Evolutionary conservation across 495 filamentous ascomycete genomes (phyloP).

Genomic region (Aspergillus funiculosus): DNA sequence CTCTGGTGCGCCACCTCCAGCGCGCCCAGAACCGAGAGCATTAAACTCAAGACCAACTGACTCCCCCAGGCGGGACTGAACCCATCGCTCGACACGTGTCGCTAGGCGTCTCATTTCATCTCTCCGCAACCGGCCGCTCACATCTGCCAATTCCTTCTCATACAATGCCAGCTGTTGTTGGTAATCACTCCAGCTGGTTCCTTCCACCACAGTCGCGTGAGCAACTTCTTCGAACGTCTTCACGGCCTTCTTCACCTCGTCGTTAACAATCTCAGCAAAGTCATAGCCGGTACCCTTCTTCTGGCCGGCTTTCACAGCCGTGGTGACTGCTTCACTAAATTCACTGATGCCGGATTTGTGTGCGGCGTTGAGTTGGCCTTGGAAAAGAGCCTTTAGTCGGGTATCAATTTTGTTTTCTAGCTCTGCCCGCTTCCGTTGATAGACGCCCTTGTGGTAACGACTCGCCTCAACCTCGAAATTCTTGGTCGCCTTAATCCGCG

Average conservation of each 20-base stretch:
- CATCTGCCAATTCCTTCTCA: constrained; percentile 79
- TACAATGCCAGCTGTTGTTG: constrained; percentile 55
- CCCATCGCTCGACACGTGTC: constrained; percentile 85
- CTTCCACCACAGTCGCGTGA: constrained; percentile 63
- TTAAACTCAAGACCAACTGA: constrained; percentile 92
- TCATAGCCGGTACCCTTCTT: constrained; percentile 86
- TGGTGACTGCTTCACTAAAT: constrained; percentile 80
- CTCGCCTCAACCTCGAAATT: constrained; percentile 85
- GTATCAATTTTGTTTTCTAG: constrained; percentile 80
- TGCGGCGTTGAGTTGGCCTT: constrained; percentile 75
- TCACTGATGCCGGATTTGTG: constrained; percentile 84
- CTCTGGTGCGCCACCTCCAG: constrained; percentile 72
- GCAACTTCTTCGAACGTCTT: constrained; percentile 74
- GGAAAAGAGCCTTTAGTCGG: constrained; percentile 80
- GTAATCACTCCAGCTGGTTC: constrained; percentile 75
- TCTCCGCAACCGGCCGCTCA: constrained; percentile 71
- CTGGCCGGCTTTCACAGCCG: constrained; percentile 80
- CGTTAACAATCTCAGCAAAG: constrained; percentile 87
- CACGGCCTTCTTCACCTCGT: constrained; percentile 69
- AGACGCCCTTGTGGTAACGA: constrained; percentile 94
- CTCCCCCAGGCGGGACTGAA: constrained; percentile 78
- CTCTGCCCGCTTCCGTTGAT: constrained; percentile 74
- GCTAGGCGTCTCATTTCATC: constrained; percentile 96
- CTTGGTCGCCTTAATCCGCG: constrained; percentile 68
- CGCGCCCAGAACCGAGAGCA: constrained; percentile 79